Percentiles rank a stretch among this genome's conserved stretches.
Evolutionary conservation across 345 rosid genomes (phyloP).

Genomic region (Corchorus capsularis): DNA sequence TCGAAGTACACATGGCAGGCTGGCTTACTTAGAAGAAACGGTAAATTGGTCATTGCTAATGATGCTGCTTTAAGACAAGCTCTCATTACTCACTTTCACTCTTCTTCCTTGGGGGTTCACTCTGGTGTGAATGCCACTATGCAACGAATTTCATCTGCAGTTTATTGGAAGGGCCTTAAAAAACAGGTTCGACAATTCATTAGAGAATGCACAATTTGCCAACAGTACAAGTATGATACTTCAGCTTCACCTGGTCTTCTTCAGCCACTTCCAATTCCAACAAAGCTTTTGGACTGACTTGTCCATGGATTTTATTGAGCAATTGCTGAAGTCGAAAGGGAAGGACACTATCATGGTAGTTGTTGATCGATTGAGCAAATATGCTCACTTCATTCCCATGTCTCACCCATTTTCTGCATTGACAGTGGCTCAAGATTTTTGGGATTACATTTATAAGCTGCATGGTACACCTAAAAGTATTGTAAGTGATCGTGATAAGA

Average conservation of each 20-base stretch:
- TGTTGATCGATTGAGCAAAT: no score
- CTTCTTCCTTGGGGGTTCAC: neutral
- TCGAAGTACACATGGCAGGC: neutral
- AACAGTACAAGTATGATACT: neutral
- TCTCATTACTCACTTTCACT: fast-evolving
- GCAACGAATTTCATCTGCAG: neutral
- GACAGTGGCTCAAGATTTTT: no score
- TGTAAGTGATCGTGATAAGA: neutral
- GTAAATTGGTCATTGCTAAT: neutral
- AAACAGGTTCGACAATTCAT: neutral
- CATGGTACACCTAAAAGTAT: neutral
- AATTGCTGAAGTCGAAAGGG: fast-evolving
- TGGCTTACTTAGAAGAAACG: neutral
- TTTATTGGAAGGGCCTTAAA: neutral
- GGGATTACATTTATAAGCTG: neutral
- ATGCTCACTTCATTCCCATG: no score
- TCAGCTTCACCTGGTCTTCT: no score
- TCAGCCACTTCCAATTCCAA: no score
- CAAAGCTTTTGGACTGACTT: no score
- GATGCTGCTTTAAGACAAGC: neutral
- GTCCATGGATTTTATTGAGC: no score
- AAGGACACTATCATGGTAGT: no score
- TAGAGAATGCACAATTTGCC: neutral
- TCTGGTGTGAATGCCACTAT: neutral
- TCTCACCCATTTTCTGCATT: no score